Conservation (phyloP, 805 yeast genomes). For the Myxozyma kluyveri region DNA sequence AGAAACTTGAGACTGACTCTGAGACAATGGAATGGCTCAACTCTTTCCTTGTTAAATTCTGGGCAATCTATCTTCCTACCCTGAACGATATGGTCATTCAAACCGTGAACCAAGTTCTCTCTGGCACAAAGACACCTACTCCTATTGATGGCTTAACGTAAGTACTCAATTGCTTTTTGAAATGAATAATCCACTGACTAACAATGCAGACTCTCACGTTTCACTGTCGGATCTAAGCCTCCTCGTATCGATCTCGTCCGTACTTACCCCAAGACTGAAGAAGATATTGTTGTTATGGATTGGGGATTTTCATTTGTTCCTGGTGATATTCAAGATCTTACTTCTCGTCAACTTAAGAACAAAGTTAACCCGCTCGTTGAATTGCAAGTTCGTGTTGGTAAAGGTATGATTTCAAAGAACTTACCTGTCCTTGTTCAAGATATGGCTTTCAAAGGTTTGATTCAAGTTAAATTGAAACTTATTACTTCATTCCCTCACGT, state of each 20-base stretch:
- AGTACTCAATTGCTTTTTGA: not conserved
- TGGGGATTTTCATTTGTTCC: conserved; percentile 94
- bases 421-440: conserved; percentile 79
- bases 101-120: conserved; percentile 78
- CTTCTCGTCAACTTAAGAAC: conserved; percentile 78
- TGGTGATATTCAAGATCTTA: conserved; percentile 79
- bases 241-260: conserved; percentile 89
- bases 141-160: conserved; percentile 67
- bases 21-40: conserved; percentile 97
- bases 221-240: conserved; percentile 93
- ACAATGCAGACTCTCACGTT: conserved; percentile 34
- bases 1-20: conserved; percentile 78
- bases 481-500: conserved; percentile 90
- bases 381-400: conserved; percentile 70
- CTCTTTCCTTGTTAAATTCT: conserved; percentile 80
- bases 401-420: conserved; percentile 63
- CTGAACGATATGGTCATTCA: conserved; percentile 81
- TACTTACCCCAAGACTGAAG: conserved; percentile 83
- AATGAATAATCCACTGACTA: not conserved
- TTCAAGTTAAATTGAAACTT: conserved; percentile 82
- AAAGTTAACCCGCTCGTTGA: conserved; percentile 78
- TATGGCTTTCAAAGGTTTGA: conserved; percentile 68
- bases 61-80: conserved; percentile 89
- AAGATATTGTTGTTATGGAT: conserved; percentile 95
- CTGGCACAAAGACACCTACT: conserved; percentile 71